Conservation (phyloP, 202 grass and related monocot genomes). For the Carex arenaria region DNA sequence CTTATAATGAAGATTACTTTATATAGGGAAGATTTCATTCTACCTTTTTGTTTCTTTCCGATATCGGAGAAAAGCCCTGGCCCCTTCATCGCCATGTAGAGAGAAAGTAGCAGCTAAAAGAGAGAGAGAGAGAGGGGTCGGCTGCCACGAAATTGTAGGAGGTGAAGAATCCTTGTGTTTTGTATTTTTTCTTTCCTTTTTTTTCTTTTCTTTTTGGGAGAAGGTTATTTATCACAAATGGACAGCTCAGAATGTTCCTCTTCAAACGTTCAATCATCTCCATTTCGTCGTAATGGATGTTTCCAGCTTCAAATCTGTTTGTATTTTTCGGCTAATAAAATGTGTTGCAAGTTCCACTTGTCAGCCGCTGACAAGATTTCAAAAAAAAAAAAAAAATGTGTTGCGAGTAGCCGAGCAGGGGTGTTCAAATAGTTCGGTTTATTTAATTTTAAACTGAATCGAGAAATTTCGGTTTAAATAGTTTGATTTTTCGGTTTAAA, state of each 20-base stretch:
- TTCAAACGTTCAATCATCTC: neutral
- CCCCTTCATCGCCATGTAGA: constrained; percentile 23
- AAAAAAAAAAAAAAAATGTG: too few relatives aligned
- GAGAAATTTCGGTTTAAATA: too few relatives aligned
- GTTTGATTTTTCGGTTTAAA: too few relatives aligned
- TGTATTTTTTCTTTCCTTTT: neutral
- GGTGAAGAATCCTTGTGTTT: constrained; percentile 31
- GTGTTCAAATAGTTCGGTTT: too few relatives aligned
- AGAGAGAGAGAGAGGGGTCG: constrained; percentile 26
- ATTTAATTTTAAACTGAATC: too few relatives aligned
- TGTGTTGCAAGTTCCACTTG: too few relatives aligned
- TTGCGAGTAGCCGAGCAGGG: too few relatives aligned
- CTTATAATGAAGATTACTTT: neutral
- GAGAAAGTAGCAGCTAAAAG: neutral
- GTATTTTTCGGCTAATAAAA: too few relatives aligned
- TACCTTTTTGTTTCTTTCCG: constrained; percentile 39
- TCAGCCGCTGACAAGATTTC: too few relatives aligned
- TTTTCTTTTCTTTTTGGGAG: neutral
- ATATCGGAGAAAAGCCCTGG: constrained; percentile 42
- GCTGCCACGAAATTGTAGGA: constrained; percentile 69
- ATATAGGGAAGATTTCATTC: neutral
- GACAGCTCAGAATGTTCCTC: constrained; percentile 24
- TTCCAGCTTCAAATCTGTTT: neutral
- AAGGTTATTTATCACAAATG: constrained; percentile 20
- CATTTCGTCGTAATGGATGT: neutral